Evolutionary conservation across 1,139 yeast species (phyloP), one percentile per base, ranked within the genome.

Genomic region (Candida neerlandica): DNA sequence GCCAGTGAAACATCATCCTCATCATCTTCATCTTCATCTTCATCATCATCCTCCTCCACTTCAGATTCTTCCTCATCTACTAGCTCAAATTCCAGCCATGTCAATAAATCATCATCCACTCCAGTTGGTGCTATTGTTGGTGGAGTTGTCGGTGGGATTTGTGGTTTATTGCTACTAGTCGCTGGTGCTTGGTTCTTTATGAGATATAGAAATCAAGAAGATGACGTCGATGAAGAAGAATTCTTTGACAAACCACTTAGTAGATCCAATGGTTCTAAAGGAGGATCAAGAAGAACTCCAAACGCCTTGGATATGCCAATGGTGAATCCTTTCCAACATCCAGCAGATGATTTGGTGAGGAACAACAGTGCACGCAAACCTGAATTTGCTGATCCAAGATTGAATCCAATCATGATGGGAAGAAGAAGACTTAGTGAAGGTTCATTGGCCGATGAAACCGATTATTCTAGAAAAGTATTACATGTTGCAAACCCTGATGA

Each of bases 371-470:
- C n/a, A 5, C 29, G 10, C 15, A 30, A 45, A n/a, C 23, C 32
- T 21, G 72, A 63, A 26, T 62, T 72, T 47, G 66, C 66, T 4
- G 82, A 77, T 65, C 89, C 86, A 43, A 73, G 89, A 52, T 69
- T 84, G 54, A 83, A 84, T 61, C 88, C 89, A 2, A 75, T 81
- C 43, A 81, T 86, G 84, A 73, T 86, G 67, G 90, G 89, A 23
- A 82, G 89, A 64, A 80, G 90, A 54, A 75, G 95, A 55, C 70
- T 86, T 50, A 80, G 86, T 51, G 91, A 86, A 61, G 92, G 91
- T 12, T 80, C 88, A 21, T 73, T 87, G 54, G 92, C 90, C 12
- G 95, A 87, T 63, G 91, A 86, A 55, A 80, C 88, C 11, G 94
- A 87, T 64, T 86, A 86, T 67, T 78, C 86, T 44, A 75, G 91